Base-by-base conservation (phyloP, 2,329 filamentous ascomycete species). In the Plectosphaerella sp. region DNA sequence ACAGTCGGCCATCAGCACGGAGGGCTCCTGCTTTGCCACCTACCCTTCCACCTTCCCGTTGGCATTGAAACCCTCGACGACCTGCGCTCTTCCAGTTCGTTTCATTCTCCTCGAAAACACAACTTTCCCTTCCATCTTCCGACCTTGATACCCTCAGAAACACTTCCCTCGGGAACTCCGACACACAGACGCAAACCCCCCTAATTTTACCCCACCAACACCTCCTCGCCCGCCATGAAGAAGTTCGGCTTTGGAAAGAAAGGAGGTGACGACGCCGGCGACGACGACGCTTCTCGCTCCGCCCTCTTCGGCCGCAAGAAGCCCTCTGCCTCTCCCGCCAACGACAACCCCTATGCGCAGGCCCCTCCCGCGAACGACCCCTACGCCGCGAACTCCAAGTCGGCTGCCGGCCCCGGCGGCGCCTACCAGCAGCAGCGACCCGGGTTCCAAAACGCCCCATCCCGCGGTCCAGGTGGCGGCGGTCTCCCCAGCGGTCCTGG, bases 221-320 rank as follows among this genome's bases (percentile, higher is more conserved):
- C 46, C 33, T 45, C 50, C 50, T 54, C 41, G 20, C 39, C 47
- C 62, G 67, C 55, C 56, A 86, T 86, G 82, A 80, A 77, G 71
- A 83, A 80, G 60, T 83, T 85, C 59, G 77, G 78, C 47, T 77
- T 83, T 57, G 73, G 79, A 57, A 82, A 78, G 69, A 83, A 81
- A 63, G 67, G 65, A 47, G 72, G 76, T 50, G 78, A 78, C 49
- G 72, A 76, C 49, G 78, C 78, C 49, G 68, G 65, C 59, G 78
- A 78, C 53, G 73, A 79, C 45, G 73, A 79, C 48, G 63, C 69
- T 51, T 76, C 67, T 58, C 74, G 77, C 52, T 69, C 70, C 58
- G 76, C 78, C 45, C 72, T 82, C 49, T 82, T 83, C 60, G 71
- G 77, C 58, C 71, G 73, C 57, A 82, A 80, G 71, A 81, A 78